phyloP scores from a whole-genome alignment of 305 asterid species.

The Solanum hybrid region DNA sequence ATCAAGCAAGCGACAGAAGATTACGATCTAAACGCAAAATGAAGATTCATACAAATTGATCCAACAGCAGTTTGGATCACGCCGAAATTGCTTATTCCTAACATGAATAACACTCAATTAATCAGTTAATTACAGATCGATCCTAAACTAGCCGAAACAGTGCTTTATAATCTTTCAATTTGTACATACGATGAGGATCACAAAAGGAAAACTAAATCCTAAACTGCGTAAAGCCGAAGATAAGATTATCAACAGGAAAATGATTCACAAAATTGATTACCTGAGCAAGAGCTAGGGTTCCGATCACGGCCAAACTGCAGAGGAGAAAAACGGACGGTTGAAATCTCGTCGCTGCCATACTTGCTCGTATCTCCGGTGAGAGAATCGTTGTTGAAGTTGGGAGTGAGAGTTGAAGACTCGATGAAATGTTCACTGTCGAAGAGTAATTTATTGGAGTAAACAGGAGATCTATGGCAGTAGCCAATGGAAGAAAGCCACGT shows the following conservation, averaged over 20 bases:
- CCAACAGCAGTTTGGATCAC: background rate
- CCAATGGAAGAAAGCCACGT: background rate
- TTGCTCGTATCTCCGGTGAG: background rate
- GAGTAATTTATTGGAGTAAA: background rate
- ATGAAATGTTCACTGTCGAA: background rate
- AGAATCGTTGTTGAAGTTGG: background rate
- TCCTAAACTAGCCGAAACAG: background rate
- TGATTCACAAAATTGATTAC: background rate
- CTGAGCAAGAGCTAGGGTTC: constrained; percentile 3
- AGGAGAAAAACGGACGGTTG: background rate
- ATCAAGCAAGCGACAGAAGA: background rate
- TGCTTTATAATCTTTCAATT: background rate
- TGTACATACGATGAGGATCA: background rate
- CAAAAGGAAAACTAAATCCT: background rate
- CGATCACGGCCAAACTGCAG: background rate
- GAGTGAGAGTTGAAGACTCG: background rate
- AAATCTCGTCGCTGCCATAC: background rate
- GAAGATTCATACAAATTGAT: background rate
- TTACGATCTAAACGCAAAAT: background rate
- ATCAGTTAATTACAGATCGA: background rate
- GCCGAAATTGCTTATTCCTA: background rate
- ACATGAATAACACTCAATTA: background rate
- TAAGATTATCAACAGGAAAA: background rate
- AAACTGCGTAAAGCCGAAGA: background rate
- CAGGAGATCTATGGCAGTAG: background rate